Base-by-base conservation (phyloP, 2,329 filamentous ascomycete species). In the Neonectria sp. region DNA sequence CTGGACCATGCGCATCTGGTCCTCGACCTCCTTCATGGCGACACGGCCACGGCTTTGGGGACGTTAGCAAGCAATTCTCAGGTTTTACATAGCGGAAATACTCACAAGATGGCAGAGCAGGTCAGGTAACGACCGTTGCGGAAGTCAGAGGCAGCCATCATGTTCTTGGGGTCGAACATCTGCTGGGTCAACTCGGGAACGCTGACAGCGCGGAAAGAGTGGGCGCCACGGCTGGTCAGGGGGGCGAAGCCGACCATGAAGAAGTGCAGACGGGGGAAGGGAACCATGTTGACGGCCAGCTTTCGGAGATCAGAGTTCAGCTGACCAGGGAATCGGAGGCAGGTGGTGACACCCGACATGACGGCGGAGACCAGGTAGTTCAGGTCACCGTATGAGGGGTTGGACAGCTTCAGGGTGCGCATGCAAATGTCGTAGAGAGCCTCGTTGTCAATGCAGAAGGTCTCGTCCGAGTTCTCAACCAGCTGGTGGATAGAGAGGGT, bases 121-220 rank as follows among this genome's bases (percentile, higher is more conserved):
- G 96, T 99, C 81, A 99, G 91, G 90, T 99, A 99, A 81, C 96
- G 96, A 84, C 96, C 96, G 86, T 98, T 99, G 80, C 96, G 94
- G 95, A 99, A 99, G 89, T 99, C 96, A 73, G 95, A 97, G 74
- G 96, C 96, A 86, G 96, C 96, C 96, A 99, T 99, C 95, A 99
- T 99, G 92, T 99, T 99, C 95, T 98, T 99, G 81, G 96, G 95
- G 89, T 99, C 96, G 89, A 97, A 99, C 95, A 99, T 98, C 86
- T 99, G 96, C 89, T 99, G 96, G 80, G 96, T 98, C 84, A 99
- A 91, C 90, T 99, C 96, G 66, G 96, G 95, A 70, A 99, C 96
- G 80, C 92, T 95, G 84, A 98, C 93, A 76, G 96, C 95, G 82
- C 96, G 96, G 95, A 98, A 99, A 77, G 93, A 94, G 90, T 97